Conservation (phyloP, 2,329 filamentous ascomycete species). For the Pseudogymnoascus sp. region DNA sequence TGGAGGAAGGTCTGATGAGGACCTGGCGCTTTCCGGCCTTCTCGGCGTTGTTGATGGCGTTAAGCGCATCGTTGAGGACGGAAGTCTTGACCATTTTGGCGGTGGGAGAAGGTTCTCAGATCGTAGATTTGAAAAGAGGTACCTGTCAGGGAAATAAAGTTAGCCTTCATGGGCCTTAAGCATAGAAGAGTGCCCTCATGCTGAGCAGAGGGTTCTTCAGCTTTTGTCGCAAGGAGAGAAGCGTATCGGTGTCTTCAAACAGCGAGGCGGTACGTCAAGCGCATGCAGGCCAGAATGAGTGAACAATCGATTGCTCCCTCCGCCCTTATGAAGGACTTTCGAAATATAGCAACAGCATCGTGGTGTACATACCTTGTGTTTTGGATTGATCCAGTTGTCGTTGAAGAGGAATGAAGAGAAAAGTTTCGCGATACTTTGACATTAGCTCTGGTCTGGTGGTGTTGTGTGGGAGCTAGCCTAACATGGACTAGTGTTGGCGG, state of each 20-base stretch:
- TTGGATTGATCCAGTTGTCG: constrained; percentile 7
- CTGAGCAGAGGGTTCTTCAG: constrained; percentile 55
- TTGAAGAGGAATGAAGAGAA: constrained; percentile 4
- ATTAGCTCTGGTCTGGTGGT: background rate
- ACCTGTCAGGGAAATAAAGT: constrained; percentile 45
- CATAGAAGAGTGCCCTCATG: constrained; percentile 38
- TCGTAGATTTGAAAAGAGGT: constrained; percentile 56
- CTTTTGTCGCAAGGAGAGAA: constrained; percentile 54
- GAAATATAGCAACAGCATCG: constrained; percentile 8
- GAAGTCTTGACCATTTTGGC: constrained; percentile 98
- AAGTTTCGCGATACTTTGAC: constrained; percentile 8
- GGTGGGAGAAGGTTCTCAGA: constrained; percentile 69
- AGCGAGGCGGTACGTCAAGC: constrained; percentile 3
- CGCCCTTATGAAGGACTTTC: constrained; percentile 29
- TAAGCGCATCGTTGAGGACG: constrained; percentile 98
- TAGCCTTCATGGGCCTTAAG: constrained; percentile 56
- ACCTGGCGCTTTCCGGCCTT: constrained; percentile 99
- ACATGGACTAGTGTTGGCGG: background rate
- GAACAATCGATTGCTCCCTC: constrained; percentile 46
- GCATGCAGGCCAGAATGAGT: constrained; percentile 20
- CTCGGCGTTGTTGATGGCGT: constrained; percentile 99
- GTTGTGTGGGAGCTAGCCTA: constrained; percentile 6
- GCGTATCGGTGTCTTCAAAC: constrained; percentile 44
- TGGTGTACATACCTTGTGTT: constrained; percentile 1
- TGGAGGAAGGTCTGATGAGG: constrained; percentile 93